Evolutionary conservation across 129 eudicot species (phyloP).

Genomic region (Escallonia herrerae): DNA sequence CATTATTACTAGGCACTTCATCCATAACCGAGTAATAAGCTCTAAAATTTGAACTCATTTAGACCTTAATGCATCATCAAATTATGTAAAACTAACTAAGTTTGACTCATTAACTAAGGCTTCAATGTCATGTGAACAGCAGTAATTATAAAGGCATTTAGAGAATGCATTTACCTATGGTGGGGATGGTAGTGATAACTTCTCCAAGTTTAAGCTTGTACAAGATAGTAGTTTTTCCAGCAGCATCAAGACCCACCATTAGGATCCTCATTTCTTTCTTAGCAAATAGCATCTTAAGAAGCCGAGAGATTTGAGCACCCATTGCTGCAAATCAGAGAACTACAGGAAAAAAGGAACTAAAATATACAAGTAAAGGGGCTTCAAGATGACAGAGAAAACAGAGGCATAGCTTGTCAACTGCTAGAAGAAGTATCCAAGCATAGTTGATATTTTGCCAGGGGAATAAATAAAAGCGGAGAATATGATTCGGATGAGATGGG

Average conservation of each 20-base stretch:
- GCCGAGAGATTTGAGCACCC: slow-evolving; percentile 47
- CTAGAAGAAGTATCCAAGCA: not conserved
- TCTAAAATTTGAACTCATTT: too few species aligned
- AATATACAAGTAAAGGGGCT: not conserved
- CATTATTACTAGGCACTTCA: not conserved
- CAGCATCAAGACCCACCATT: slow-evolving; percentile 76
- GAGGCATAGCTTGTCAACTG: not conserved
- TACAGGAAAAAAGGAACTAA: not conserved
- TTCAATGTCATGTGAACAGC: too few species aligned
- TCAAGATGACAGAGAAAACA: not conserved
- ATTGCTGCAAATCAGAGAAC: slow-evolving; percentile 16
- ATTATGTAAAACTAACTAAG: too few species aligned
- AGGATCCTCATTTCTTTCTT: slow-evolving; percentile 74
- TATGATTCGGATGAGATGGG: slow-evolving; percentile 6
- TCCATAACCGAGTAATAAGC: not conserved
- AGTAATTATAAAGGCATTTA: not conserved
- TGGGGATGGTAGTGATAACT: slow-evolving; percentile 67
- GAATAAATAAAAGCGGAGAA: not conserved
- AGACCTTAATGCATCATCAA: too few species aligned
- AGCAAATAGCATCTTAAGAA: slow-evolving; percentile 46
- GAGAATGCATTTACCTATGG: slow-evolving; percentile 40
- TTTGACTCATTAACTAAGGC: too few species aligned
- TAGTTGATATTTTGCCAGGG: too few species aligned
- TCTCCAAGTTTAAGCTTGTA: slow-evolving; percentile 74
- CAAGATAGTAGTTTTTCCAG: slow-evolving; percentile 77